Conservation (phyloP, 768 basidiomycete species). For the Piloderma croceum region DNA sequence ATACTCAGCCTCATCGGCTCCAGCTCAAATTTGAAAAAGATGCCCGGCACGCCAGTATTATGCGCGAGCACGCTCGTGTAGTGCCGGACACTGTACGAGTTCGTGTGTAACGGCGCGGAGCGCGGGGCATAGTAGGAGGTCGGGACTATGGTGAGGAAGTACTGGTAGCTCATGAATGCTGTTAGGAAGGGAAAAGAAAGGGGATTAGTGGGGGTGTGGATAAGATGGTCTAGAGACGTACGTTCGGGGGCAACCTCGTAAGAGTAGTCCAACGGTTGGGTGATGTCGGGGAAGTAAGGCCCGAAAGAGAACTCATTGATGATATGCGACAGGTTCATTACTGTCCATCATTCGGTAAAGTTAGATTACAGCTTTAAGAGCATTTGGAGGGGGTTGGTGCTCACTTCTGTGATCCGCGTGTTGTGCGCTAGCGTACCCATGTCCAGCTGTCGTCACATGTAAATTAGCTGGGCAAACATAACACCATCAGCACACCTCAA, state of each 20-base stretch:
- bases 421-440: conserved; percentile 83
- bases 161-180: conserved; percentile 91
- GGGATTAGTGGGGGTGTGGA: conserved; percentile 3
- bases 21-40: conserved; percentile 97
- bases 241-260: conserved; percentile 68
- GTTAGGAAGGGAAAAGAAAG: conserved; percentile 5
- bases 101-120: conserved; percentile 55
- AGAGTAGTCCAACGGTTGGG: conserved; percentile 89
- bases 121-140: conserved; percentile 86
- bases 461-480: conserved; percentile 90
- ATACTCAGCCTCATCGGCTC: conserved; percentile 85
- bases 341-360: conserved; percentile 31
- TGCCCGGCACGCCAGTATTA: conserved; percentile 79
- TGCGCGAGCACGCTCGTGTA: conserved; percentile 74
- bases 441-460: conserved; percentile 91
- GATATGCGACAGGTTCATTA: conserved; percentile 95
- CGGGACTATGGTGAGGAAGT: conserved; percentile 93
- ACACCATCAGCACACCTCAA: no score
- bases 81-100: conserved; percentile 94
- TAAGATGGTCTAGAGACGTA: conserved; percentile 32
- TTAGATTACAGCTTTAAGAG: background rate
- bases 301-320: conserved; percentile 98
- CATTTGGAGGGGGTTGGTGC: conserved; percentile 23
- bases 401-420: conserved; percentile 84
- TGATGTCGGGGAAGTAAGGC: conserved; percentile 91